Percentiles rank a stretch among this genome's conserved stretches.
Evolutionary conservation across 1,139 yeast genomes (phyloP).

Genomic region (Hemisphaericaspora xylofermentans): DNA sequence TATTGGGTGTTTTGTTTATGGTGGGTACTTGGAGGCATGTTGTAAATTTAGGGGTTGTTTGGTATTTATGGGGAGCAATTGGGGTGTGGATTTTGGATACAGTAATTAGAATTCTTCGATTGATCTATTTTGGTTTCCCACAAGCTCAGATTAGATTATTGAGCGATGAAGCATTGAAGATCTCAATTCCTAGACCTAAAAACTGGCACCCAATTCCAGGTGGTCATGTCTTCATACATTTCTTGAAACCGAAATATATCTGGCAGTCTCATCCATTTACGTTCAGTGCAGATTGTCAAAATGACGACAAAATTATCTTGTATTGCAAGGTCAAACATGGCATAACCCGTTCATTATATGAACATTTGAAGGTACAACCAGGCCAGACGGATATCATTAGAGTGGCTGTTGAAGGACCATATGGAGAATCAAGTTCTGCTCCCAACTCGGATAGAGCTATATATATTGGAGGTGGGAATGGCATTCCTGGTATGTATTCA

Average conservation of each 20-base stretch:
- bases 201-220: conserved; percentile 49
- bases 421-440: conserved; percentile 33
- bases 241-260: conserved; percentile 51
- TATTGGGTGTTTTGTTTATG: conserved; percentile 54
- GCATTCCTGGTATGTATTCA: conserved; percentile 43
- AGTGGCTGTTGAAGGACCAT: conserved; percentile 44
- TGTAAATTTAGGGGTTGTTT: conserved; percentile 44
- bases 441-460: conserved; percentile 30
- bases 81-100: conserved; percentile 69
- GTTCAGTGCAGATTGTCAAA: conserved; percentile 19
- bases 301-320: conserved; percentile 26
- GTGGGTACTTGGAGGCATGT: conserved; percentile 65
- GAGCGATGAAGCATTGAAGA: conserved; percentile 44
- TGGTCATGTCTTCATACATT: conserved; percentile 62
- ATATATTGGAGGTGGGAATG: conserved; percentile 41
- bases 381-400: conserved; percentile 24
- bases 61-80: conserved; percentile 50
- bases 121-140: conserved; percentile 48
- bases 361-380: conserved; percentile 27
- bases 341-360: conserved; percentile 31
- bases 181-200: conserved; percentile 38
- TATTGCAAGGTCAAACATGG: conserved; percentile 37
- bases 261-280: conserved; percentile 80
- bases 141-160: conserved; percentile 44
- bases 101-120: conserved; percentile 46